Base-by-base conservation (phyloP, 345 rosid species). In the Populus deltoides region DNA sequence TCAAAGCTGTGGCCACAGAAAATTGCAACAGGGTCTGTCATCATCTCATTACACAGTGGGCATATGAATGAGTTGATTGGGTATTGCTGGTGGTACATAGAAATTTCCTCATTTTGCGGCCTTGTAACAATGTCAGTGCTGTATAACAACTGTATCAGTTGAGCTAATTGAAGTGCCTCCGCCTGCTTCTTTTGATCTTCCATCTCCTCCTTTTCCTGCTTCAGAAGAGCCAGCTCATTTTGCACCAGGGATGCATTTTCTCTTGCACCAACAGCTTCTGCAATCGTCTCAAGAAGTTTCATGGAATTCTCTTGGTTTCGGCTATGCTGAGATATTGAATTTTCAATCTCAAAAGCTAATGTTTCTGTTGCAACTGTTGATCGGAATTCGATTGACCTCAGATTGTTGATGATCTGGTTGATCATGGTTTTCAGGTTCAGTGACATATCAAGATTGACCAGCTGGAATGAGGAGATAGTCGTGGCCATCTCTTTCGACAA, bases 1-100 rank as follows among this genome's bases (percentile, higher is more conserved):
- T 86, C 88, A 71, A 88, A 88, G 82, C 91, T 86, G 75, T 85
- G 89, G 51, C 91, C 88, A 1, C 88, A 88, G 27, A 77, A 62
- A 47, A 86, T 77, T 3, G 88, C 88, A 1, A 86, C 91, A 1
- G 89, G 89, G 57, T 88, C 91, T n/a, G 45, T 49, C 91, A 88
- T 85, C 79, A 86, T 79, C 81, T 82, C 86, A 62, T 83, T 82
- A 81, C 82, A 78, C 72, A 88, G 66, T 4, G 88, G 86, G 78
- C 91, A 88, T 65, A 68, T 68, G 76, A 88, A 78, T 29, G 91
- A 80, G 74, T 29, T 83, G 15, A 85, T 72, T 0, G 78, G 88
- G 79, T 76, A 78, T 43, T 76, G 80, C 71, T 47, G 79, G 75
- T 39, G 84, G 71, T 49, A 43, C 13, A 66, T 12, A 20, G 69